These are phyloP conservation scores for Ogataea degrootiae DNA, from an alignment of 805 yeast genomes.

Conservation along the genomic window DNA sequence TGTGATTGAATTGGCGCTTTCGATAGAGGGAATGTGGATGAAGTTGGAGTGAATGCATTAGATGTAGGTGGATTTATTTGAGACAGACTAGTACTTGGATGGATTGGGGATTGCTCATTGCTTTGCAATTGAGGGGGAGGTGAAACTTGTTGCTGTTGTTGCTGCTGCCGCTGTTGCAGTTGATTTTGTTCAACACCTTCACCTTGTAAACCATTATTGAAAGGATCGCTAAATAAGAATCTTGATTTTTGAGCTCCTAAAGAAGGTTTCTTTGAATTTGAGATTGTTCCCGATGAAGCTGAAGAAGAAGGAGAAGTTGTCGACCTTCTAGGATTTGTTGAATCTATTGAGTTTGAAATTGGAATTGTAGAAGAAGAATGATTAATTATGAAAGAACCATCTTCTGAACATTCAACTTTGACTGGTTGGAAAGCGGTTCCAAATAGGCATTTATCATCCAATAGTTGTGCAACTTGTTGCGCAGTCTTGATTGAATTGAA, in stretches of 20 bases:
- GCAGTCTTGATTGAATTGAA: constrained; percentile 42
- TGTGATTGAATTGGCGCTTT: constrained; percentile 5
- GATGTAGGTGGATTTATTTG: constrained; percentile 1
- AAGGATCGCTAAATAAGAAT: constrained; percentile 66
- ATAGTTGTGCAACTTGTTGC: constrained; percentile 36
- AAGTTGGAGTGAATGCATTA: constrained; percentile 2
- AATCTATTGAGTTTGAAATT: constrained; percentile 2
- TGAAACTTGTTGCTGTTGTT: constrained; percentile 1
- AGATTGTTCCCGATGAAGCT: background rate
- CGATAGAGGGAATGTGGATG: constrained; percentile 3
- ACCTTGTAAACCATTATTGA: constrained; percentile 16
- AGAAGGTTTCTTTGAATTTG: constrained; percentile 43
- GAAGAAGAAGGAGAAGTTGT: constrained; percentile 7
- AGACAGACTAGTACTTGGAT: constrained; percentile 2
- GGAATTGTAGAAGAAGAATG: constrained; percentile 8
- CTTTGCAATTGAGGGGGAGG: constrained; percentile 8
- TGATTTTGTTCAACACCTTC: constrained; percentile 3
- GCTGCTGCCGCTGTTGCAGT: constrained; percentile 9
- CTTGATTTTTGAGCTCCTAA: constrained; percentile 59
- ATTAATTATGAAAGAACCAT: constrained; percentile 5
- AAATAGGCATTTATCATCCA: constrained; percentile 40
- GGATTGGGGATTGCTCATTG: constrained; percentile 4
- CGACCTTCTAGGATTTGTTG: constrained; percentile 6
- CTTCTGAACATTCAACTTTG: constrained; percentile 34
- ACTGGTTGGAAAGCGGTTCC: constrained; percentile 43